Percentiles rank a stretch among this genome's conserved stretches.
Conservation (phyloP, 108 stramenopile genomes). For the Aurantiochytrium sp. region DNA sequence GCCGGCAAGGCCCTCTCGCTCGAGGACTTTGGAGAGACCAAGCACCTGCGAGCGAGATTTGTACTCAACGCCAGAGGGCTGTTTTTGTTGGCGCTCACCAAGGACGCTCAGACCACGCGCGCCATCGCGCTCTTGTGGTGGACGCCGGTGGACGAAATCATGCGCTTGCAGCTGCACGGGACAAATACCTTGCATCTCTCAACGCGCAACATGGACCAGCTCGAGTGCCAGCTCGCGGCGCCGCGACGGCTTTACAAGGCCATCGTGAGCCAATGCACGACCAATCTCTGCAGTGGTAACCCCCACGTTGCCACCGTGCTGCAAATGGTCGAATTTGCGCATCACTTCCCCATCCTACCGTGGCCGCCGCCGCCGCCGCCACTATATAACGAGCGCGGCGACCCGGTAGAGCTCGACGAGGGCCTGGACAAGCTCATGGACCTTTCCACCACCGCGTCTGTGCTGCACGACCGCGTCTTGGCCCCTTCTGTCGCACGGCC, state of each 20-base stretch:
- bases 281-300: slow-evolving; percentile 8
- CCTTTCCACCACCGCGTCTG: slow-evolving; percentile 8
- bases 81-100: not conserved
- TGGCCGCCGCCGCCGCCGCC: slow-evolving; percentile 22
- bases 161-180: not conserved
- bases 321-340: not conserved
- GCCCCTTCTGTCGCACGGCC: not conserved
- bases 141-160: not conserved
- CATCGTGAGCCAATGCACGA: slow-evolving; percentile 12
- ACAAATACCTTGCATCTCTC: not conserved
- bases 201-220: not conserved
- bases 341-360: not conserved
- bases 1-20: not conserved
- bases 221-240: not conserved
- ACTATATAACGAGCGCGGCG: not conserved
- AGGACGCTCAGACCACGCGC: not conserved
- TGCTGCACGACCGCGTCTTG: not conserved
- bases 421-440: not conserved
- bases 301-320: not conserved
- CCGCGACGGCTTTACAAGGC: not conserved
- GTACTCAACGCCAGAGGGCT: not conserved
- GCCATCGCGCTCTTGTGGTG: not conserved
- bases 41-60: not conserved
- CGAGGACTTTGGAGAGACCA: not conserved
- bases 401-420: not conserved